Conservation (phyloP, 2,329 filamentous ascomycete genomes). For the Epichloe festucae region DNA sequence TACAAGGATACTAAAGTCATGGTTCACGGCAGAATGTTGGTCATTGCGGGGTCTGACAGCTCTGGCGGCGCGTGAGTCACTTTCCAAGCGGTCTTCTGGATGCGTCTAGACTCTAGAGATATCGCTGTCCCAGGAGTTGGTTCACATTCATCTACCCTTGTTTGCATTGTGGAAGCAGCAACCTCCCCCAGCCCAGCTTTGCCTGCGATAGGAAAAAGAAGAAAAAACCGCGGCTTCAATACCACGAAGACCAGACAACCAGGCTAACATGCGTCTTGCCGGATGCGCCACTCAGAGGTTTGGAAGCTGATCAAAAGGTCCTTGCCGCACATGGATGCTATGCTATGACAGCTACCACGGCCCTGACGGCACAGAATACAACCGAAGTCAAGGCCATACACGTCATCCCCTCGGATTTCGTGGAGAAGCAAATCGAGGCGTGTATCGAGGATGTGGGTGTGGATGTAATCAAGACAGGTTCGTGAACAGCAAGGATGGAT, state of each 20-base stretch:
- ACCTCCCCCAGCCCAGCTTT: background rate
- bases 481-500: constrained; percentile 8
- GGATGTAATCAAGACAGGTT: constrained; percentile 87
- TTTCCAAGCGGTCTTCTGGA: too few relatives aligned
- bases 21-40: constrained; percentile 45
- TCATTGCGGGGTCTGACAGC: constrained; percentile 82
- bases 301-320: constrained; percentile 94
- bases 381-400: constrained; percentile 72
- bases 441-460: constrained; percentile 73
- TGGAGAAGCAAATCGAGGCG: constrained; percentile 74
- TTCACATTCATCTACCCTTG: background rate
- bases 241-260: too few relatives aligned
- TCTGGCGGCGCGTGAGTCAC: constrained; percentile 67
- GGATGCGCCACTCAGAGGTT: constrained; percentile 45
- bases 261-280: background rate
- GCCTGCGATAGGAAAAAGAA: background rate
- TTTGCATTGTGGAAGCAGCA: background rate
- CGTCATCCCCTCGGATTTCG: constrained; percentile 62
- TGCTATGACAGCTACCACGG: constrained; percentile 90
- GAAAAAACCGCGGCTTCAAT: too few relatives aligned
- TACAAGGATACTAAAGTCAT: constrained; percentile 13
- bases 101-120: too few relatives aligned
- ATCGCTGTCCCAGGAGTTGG: too few relatives aligned
- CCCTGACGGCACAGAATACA: constrained; percentile 93
- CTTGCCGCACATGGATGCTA: constrained; percentile 87